Base-by-base conservation (phyloP, 2,329 filamentous ascomycete genomes). In the Aspergillus udagawae region DNA sequence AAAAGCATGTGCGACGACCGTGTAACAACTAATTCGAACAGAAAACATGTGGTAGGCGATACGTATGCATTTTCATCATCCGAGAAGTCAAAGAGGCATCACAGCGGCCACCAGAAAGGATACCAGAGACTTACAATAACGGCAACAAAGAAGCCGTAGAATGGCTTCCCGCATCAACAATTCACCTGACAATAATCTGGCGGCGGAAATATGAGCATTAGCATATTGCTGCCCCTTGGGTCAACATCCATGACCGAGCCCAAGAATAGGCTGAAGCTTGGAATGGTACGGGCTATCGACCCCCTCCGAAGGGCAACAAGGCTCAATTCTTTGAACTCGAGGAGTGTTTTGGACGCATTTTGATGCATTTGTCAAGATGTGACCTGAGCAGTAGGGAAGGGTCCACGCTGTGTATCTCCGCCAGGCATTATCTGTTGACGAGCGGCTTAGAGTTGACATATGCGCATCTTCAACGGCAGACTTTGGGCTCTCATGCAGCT, bases 371-470 rank as follows among this genome's bases (percentile, higher is more conserved):
- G 5, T 35, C 32, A 35, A 35, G 32, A 2, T 17, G 14, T 35
- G 32, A 14, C 12, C 17, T 14, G 4, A 17, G 32, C 32, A 14
- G 4, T 35, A 14, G 3, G 67, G 66, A 14, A 71, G 57, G 63
- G 48, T 3, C 58, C 51, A 7, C 55, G 21, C 3, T 53, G 56
- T 4, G 55, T 52, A 35, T 60, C 54, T 61, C 20, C 32, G 25
- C 6, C 32, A 50, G 2, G 55, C 57, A 10, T 61, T 61, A 62
- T 79, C 82, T 63, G 85, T 77, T 2, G 82, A 82, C 6, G 82
- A 81, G 3, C 82, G 79, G 61, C 81, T 84, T 4, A 84, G 73
- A 60, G 84, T 81, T 1, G 82, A 84, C 35, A 80, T 77, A 79
- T 76, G 65, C 84, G 80, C 49, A 85, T 74, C 60, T 83, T 82